Percentiles rank a stretch among this genome's conserved stretches.
phyloP scores from a whole-genome alignment of 2,329 filamentous ascomycete genomes.

The Periconia macrospinosa region DNA sequence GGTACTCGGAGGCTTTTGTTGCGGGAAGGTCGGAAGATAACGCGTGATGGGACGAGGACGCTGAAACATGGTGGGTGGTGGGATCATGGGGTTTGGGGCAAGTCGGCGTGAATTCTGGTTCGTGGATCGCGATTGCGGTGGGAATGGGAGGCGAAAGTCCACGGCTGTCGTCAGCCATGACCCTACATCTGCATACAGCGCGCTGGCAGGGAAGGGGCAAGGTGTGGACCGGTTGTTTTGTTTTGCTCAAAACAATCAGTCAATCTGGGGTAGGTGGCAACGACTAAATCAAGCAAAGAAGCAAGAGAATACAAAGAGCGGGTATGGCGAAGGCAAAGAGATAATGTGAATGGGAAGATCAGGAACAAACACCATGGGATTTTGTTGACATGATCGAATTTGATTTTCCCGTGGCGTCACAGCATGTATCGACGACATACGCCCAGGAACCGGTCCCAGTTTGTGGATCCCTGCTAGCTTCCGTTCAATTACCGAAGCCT shows the following conservation, averaged over 20 bases:
- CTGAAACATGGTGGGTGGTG: neutral
- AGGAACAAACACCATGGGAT: neutral
- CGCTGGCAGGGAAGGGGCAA: neutral
- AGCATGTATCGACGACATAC: too few species aligned
- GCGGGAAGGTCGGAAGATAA: neutral
- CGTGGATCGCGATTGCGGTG: conserved; percentile 22
- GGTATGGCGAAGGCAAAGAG: neutral
- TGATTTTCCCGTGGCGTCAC: conserved; percentile 6
- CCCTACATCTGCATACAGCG: neutral
- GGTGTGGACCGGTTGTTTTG: neutral
- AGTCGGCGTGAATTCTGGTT: conserved; percentile 22
- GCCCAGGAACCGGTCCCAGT: conserved; percentile 14
- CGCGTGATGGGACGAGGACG: neutral
- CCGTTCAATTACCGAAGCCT: conserved; percentile 1
- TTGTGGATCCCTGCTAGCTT: conserved; percentile 6
- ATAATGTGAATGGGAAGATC: neutral
- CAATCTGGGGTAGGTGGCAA: neutral
- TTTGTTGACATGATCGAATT: neutral
- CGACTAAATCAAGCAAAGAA: too few species aligned
- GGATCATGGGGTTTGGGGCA: neutral
- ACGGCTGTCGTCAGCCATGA: conserved; percentile 22
- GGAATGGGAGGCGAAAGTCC: conserved; percentile 14
- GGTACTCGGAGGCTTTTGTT: neutral
- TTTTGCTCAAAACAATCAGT: neutral
- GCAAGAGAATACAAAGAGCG: neutral